A percentile compares a stretch with the other conserved stretches of the same genome.
Evolutionary conservation across 2,329 filamentous ascomycete species (phyloP).

Genomic region (Colletotrichum truncatum): DNA sequence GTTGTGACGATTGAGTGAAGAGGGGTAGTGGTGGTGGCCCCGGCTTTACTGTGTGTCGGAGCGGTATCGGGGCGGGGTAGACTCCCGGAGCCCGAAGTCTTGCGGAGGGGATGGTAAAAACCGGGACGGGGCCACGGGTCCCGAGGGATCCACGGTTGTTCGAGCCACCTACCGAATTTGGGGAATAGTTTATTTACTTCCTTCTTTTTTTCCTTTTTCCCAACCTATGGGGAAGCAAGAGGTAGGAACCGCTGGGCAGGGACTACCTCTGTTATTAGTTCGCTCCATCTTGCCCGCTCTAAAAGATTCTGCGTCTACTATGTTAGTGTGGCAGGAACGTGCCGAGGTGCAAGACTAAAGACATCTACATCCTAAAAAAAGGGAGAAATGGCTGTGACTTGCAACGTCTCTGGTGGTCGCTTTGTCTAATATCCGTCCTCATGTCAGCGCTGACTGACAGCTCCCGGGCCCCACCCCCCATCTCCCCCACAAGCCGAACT

Average conservation of each 20-base stretch:
- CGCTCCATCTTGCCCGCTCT: too few relatives aligned
- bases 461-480: conserved; percentile 7
- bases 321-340: not conserved
- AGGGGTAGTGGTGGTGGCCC: not conserved
- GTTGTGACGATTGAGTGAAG: not conserved
- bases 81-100: not conserved
- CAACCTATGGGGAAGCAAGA: too few relatives aligned
- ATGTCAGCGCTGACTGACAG: not conserved
- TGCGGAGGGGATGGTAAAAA: not conserved
- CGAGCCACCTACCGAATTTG: too few relatives aligned
- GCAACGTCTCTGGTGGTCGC: not conserved
- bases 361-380: not conserved
- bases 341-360: not conserved
- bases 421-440: not conserved
- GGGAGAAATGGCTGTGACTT: not conserved
- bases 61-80: conserved; percentile 11
- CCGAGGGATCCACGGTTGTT: not conserved
- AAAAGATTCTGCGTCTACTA: too few relatives aligned
- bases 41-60: not conserved
- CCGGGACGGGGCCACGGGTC: not conserved
- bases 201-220: too few relatives aligned
- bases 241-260: too few relatives aligned
- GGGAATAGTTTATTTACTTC: too few relatives aligned
- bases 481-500: conserved; percentile 25
- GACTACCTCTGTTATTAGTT: too few relatives aligned